Percentiles rank a stretch among this genome's conserved stretches.
Conservation (phyloP, 768 basidiomycete genomes). For the Phlebiopsis gigantea region DNA sequence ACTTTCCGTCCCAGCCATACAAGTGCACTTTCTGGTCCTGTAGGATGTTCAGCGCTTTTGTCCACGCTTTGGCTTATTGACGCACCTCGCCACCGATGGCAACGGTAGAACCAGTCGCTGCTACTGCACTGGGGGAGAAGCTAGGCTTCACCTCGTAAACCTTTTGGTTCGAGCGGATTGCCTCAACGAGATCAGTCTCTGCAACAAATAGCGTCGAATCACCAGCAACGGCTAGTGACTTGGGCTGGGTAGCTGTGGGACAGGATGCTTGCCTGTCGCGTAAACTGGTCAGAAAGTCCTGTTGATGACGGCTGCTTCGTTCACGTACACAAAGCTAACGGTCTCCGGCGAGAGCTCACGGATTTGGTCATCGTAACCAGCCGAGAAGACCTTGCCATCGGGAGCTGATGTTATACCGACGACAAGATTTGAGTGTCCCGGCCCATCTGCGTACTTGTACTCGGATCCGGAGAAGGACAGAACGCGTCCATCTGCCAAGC, state of each 20-base stretch:
- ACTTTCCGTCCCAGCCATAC: constrained; percentile 65
- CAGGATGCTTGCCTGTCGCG: constrained; percentile 42
- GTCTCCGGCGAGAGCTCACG: constrained; percentile 52
- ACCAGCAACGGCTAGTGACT: constrained; percentile 47
- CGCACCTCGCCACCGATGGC: constrained; percentile 75
- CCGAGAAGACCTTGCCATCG: constrained; percentile 53
- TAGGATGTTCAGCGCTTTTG: background rate
- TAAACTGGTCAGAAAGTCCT: background rate
- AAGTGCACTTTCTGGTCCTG: constrained; percentile 76
- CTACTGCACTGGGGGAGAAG: constrained; percentile 53
- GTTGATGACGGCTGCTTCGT: background rate
- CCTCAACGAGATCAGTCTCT: constrained; percentile 57
- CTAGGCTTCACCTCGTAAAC: constrained; percentile 50
- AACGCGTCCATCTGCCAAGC: constrained; percentile 75
- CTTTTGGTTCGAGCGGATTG: constrained; percentile 64
- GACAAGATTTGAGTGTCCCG: constrained; percentile 68
- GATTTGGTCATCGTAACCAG: constrained; percentile 78
- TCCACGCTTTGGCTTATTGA: background rate
- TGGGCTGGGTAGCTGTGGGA: constrained; percentile 62
- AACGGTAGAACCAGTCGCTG: constrained; percentile 44
- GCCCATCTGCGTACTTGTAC: constrained; percentile 47
- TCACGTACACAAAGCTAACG: constrained; percentile 44
- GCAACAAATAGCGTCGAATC: constrained; percentile 65
- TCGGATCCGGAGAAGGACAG: constrained; percentile 54
- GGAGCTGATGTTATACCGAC: constrained; percentile 48